These are phyloP conservation scores for Chytriomyces sp. DNA, from an alignment of 192 early-diverging fungal species.

Conservation along the genomic window DNA sequence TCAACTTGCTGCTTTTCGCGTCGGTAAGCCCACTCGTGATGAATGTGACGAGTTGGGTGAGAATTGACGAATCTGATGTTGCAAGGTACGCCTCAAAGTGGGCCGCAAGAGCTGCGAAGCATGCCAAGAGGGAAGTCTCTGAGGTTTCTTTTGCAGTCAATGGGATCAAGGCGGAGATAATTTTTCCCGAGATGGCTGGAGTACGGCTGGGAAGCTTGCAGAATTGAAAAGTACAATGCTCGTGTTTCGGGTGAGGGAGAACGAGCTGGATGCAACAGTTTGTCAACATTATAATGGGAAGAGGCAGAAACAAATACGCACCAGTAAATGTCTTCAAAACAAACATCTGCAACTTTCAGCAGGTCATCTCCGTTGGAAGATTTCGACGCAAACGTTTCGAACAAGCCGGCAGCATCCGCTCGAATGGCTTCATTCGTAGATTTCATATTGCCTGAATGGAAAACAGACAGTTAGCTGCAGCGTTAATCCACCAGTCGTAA, in stretches of 20 bases:
- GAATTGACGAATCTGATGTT: constrained; percentile 43
- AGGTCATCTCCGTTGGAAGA: constrained; percentile 57
- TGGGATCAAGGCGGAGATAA: constrained; percentile 67
- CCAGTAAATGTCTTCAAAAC: constrained; percentile 60
- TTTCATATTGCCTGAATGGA: constrained; percentile 57
- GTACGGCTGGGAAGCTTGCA: constrained; percentile 52
- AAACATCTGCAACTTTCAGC: constrained; percentile 62
- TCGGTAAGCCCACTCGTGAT: constrained; percentile 64
- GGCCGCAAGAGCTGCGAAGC: constrained; percentile 63
- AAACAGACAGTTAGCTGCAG: not conserved
- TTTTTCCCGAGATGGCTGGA: constrained; percentile 49
- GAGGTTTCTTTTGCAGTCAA: constrained; percentile 80
- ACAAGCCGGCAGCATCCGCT: constrained; percentile 63
- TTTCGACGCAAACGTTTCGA: constrained; percentile 59
- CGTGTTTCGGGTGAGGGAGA: constrained; percentile 71
- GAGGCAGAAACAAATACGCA: constrained; percentile 3
- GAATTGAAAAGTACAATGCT: constrained; percentile 61
- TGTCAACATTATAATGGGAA: constrained; percentile 19
- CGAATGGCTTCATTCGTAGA: constrained; percentile 67
- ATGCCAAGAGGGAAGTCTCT: constrained; percentile 66
- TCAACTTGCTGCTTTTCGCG: constrained; percentile 52
- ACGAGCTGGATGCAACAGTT: constrained; percentile 31
- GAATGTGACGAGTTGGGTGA: constrained; percentile 53
- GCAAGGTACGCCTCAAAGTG: constrained; percentile 59
- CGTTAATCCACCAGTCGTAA: not conserved